Percentiles rank a stretch among this genome's conserved stretches.
Evolutionary conservation across 2,329 filamentous ascomycete genomes (phyloP).

Genomic region (Aschersonia sp.): DNA sequence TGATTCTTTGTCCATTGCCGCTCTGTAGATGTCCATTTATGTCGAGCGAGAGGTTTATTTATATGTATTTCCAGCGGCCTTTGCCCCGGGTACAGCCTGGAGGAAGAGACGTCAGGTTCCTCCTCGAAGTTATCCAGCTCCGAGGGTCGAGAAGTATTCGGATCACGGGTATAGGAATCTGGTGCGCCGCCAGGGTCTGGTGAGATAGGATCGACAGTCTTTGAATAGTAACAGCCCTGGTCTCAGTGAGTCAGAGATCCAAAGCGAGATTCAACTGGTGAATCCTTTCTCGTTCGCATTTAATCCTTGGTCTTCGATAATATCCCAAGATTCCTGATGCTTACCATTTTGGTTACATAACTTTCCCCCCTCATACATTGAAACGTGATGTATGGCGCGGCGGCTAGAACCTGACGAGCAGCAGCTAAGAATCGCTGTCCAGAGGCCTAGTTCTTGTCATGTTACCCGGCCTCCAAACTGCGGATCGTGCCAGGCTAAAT

Average conservation of each 20-base stretch:
- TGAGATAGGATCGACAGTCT: constrained; percentile 34
- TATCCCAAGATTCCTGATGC: too few relatives aligned
- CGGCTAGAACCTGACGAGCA: too few relatives aligned
- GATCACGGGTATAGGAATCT: constrained; percentile 37
- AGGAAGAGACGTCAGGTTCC: constrained; percentile 9
- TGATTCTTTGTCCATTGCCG: constrained; percentile 55
- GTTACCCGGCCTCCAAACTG: too few relatives aligned
- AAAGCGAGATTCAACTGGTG: not conserved
- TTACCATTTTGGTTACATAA: too few relatives aligned
- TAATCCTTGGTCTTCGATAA: too few relatives aligned
- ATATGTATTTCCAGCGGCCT: constrained; percentile 47
- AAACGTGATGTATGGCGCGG: too few relatives aligned
- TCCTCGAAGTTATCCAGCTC: constrained; percentile 14
- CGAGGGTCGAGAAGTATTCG: constrained; percentile 27
- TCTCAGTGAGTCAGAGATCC: not conserved
- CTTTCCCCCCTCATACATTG: too few relatives aligned
- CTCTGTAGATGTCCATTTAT: constrained; percentile 49
- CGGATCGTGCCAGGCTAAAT: too few relatives aligned
- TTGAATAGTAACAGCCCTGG: constrained; percentile 47
- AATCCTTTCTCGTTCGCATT: not conserved
- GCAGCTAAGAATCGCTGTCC: too few relatives aligned
- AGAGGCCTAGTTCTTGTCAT: too few relatives aligned
- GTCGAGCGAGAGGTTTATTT: constrained; percentile 51
- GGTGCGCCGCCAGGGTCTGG: constrained; percentile 35
- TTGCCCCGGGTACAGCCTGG: constrained; percentile 19